phyloP scores from a whole-genome alignment of 2,329 filamentous ascomycete genomes.

The Claviceps spartinae region DNA sequence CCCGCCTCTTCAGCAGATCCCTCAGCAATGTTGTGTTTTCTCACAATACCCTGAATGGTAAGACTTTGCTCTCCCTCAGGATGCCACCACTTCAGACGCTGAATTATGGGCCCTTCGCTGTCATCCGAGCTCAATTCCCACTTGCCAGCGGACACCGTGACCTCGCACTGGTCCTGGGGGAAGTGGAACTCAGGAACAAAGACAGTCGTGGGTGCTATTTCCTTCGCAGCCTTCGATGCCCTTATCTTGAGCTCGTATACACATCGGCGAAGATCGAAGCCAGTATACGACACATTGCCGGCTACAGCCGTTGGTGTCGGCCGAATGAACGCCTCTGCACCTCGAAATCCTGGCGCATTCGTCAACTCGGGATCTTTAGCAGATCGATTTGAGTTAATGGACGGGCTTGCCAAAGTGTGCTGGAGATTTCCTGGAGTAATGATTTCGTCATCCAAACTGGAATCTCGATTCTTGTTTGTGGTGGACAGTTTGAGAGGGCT shows the following conservation, averaged over 20 bases:
- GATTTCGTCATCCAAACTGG: constrained; percentile 37
- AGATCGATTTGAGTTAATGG: constrained; percentile 45
- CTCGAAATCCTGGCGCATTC: constrained; percentile 63
- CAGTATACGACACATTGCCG: constrained; percentile 56
- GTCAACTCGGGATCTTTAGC: constrained; percentile 42
- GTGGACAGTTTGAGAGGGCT: constrained; percentile 18
- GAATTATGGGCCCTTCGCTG: constrained; percentile 52
- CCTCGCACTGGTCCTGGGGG: constrained; percentile 54
- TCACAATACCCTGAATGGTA: constrained; percentile 59
- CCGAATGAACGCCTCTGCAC: constrained; percentile 84
- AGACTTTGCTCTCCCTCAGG: constrained; percentile 70
- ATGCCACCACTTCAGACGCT: constrained; percentile 88
- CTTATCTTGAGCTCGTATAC: constrained; percentile 60
- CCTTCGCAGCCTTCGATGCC: constrained; percentile 41
- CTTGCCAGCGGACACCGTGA: constrained; percentile 73
- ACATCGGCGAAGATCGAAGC: constrained; percentile 72
- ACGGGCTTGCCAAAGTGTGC: constrained; percentile 53
- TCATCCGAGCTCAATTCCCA: constrained; percentile 75
- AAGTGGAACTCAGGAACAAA: constrained; percentile 91
- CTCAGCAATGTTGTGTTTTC: constrained; percentile 42
- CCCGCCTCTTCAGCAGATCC: constrained; percentile 58
- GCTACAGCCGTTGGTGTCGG: constrained; percentile 66
- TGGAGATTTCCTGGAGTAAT: constrained; percentile 68
- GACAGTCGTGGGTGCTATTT: constrained; percentile 62
- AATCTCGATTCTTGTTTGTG: constrained; percentile 15